phyloP scores from a whole-genome alignment of 768 basidiomycete genomes.

The Russula vinacea region DNA sequence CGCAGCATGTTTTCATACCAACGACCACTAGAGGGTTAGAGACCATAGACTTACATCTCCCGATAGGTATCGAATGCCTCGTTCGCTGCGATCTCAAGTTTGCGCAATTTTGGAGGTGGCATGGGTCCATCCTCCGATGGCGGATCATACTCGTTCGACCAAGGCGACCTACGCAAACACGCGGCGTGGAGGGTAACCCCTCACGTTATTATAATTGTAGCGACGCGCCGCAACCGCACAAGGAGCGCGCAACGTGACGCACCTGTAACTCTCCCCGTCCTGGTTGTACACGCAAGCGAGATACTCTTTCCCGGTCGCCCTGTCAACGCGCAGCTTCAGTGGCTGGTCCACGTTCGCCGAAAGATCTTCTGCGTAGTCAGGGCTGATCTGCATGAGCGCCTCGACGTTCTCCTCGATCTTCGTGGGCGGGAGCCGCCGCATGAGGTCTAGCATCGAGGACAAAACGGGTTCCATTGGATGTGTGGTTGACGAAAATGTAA shows the following conservation, averaged over 20 bases:
- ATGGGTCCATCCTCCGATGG: conserved; percentile 84
- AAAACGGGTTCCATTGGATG: conserved; percentile 70
- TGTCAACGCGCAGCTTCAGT: conserved; percentile 75
- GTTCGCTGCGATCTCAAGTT: conserved; percentile 89
- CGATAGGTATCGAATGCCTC: conserved; percentile 97
- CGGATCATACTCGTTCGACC: conserved; percentile 96
- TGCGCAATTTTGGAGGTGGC: conserved; percentile 80
- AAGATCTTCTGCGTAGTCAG: conserved; percentile 93
- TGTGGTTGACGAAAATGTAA: background rate
- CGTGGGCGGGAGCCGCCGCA: conserved; percentile 92
- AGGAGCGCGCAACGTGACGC: conserved; percentile 13
- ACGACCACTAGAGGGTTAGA: background rate
- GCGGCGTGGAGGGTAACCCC: background rate
- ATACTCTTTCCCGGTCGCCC: conserved; percentile 79
- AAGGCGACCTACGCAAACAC: conserved; percentile 70
- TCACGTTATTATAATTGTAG: background rate
- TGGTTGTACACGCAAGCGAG: conserved; percentile 92
- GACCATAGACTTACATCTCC: conserved; percentile 62
- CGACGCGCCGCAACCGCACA: background rate
- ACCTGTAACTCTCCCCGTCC: conserved; percentile 90
- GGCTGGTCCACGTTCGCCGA: conserved; percentile 95
- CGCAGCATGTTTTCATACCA: conserved; percentile 2
- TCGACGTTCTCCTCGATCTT: conserved; percentile 84
- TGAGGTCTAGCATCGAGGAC: conserved; percentile 89
- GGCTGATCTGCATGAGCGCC: conserved; percentile 75